phyloP scores from a whole-genome alignment of 345 rosid species.

The Erucastrum elatum region DNA sequence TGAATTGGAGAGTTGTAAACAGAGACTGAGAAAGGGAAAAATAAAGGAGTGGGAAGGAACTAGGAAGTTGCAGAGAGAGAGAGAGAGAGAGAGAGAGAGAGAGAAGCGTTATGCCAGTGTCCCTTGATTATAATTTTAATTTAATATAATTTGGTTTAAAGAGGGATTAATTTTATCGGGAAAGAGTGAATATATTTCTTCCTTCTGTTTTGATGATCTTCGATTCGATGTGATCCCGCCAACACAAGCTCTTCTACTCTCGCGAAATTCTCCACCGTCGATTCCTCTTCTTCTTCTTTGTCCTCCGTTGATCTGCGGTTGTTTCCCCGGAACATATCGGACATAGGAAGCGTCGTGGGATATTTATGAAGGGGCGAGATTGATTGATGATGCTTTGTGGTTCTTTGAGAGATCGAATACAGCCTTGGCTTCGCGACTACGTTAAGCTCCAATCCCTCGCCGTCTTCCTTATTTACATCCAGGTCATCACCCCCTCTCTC shows the following conservation, averaged over 20 bases:
- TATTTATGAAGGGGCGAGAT: constrained; percentile 36
- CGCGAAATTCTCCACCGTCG: constrained; percentile 21
- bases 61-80: no score
- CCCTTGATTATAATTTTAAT: no score
- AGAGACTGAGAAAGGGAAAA: no score
- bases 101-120: no score
- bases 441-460: constrained; percentile 76
- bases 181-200: background rate
- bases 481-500: constrained; percentile 42
- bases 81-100: no score
- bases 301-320: constrained; percentile 8
- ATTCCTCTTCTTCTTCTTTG: background rate
- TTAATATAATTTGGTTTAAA: no score
- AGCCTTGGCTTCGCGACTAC: constrained; percentile 75
- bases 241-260: constrained; percentile 22
- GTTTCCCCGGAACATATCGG: constrained; percentile 13
- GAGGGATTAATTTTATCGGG: no score
- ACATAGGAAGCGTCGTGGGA: background rate
- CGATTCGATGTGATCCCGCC: constrained; percentile 42
- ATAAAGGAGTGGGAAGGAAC: no score
- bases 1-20: background rate
- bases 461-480: constrained; percentile 79
- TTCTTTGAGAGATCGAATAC: constrained; percentile 56
- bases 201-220: background rate
- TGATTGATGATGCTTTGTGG: constrained; percentile 46